These are phyloP conservation scores for Rosa persica DNA, from an alignment of 306 rosid species.

Conservation along the genomic window DNA sequence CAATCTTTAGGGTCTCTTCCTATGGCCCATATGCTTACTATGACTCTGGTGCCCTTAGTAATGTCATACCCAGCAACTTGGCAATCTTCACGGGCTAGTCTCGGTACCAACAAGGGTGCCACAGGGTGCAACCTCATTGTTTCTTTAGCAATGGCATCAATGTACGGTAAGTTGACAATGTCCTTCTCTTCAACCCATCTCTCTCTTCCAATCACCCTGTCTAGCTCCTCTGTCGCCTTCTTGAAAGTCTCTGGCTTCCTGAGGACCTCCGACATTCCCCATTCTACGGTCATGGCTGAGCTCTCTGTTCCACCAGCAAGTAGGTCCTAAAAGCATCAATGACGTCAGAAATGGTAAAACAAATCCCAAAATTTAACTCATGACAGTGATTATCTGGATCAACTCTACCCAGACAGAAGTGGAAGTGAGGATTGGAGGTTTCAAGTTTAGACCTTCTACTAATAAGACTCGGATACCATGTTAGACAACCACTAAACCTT, in stretches of 20 bases:
- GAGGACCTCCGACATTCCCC: slow-evolving; percentile 67
- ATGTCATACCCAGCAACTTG: slow-evolving; percentile 60
- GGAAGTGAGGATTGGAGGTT: not conserved
- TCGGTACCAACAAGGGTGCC: slow-evolving; percentile 75
- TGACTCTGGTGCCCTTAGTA: slow-evolving; percentile 54
- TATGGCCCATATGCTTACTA: slow-evolving; percentile 58
- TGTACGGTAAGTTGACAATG: slow-evolving; percentile 51
- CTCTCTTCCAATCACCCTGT: slow-evolving; percentile 61
- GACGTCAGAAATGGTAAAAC: not conserved
- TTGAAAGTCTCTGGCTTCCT: slow-evolving; percentile 58
- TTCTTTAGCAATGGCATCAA: slow-evolving; percentile 60
- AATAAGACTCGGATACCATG: not conserved
- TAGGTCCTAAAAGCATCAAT: slow-evolving; percentile 40
- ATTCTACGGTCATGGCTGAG: slow-evolving; percentile 65
- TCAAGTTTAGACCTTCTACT: not conserved
- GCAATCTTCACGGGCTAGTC: slow-evolving; percentile 43
- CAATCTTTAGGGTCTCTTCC: slow-evolving; percentile 61
- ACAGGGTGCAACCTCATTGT: slow-evolving; percentile 81
- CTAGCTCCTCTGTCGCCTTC: slow-evolving; percentile 64
- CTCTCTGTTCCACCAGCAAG: slow-evolving; percentile 86
- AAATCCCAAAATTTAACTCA: not conserved
- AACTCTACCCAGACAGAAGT: not conserved
- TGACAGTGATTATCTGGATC: not conserved
- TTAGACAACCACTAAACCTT: not conserved
- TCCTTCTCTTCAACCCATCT: slow-evolving; percentile 89